phyloP scores from a whole-genome alignment of 2,329 filamentous ascomycete species.

The Alternaria arborescens region DNA sequence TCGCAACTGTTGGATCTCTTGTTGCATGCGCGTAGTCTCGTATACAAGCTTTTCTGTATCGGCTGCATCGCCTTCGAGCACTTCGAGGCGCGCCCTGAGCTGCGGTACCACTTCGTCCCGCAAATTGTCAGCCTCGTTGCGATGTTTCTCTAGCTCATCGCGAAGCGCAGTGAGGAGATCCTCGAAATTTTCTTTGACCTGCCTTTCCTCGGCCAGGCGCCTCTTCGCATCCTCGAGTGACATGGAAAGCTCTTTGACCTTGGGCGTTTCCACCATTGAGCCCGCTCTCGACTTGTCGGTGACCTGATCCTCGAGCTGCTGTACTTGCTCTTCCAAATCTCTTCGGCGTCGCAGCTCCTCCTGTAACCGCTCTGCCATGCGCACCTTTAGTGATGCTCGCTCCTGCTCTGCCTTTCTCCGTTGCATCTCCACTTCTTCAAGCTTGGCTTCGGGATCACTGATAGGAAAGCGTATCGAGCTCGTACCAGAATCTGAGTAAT shows the following conservation, averaged over 20 bases:
- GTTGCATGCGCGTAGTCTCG: constrained; percentile 84
- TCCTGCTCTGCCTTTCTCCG: constrained; percentile 89
- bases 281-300: constrained; percentile 42
- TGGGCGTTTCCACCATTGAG: constrained; percentile 52
- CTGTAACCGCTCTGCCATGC: constrained; percentile 85
- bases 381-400: constrained; percentile 83
- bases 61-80: constrained; percentile 76
- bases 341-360: constrained; percentile 81
- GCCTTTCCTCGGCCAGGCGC: constrained; percentile 82
- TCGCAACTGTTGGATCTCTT: constrained; percentile 72
- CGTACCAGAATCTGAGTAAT: constrained; percentile 95
- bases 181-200: constrained; percentile 92
- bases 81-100: constrained; percentile 77
- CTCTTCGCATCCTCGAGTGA: constrained; percentile 84
- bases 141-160: constrained; percentile 79
- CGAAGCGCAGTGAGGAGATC: constrained; percentile 86
- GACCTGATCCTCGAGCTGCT: constrained; percentile 80
- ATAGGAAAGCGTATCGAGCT: constrained; percentile 80
- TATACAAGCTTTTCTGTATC: constrained; percentile 78
- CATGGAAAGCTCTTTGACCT: constrained; percentile 79
- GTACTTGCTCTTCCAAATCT: constrained; percentile 83
- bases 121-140: constrained; percentile 90
- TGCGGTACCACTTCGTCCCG: constrained; percentile 87
- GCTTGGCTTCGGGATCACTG: constrained; percentile 65
- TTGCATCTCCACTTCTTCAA: constrained; percentile 80